Conservation (phyloP, 164 flowering plant species). For the Nymphaea colorata region DNA sequence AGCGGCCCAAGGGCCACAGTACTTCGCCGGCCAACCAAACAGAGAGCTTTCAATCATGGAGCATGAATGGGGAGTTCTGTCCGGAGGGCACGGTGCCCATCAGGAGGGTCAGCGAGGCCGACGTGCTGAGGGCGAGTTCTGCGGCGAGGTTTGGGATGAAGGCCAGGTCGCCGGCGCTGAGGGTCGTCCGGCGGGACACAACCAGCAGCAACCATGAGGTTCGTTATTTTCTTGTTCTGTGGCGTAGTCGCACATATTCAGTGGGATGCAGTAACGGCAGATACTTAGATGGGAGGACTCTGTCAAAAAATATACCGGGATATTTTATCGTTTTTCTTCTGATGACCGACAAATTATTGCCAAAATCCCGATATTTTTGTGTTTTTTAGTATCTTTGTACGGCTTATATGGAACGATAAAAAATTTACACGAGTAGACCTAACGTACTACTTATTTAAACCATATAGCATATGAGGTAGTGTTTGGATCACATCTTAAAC, state of each 20-base stretch:
- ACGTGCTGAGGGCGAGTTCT: conserved; percentile 60
- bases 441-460: too few species aligned
- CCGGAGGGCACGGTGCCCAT: conserved; percentile 89
- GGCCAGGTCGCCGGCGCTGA: conserved; percentile 13
- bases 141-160: conserved; percentile 58
- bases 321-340: too few species aligned
- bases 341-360: too few species aligned
- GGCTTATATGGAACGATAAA: too few species aligned
- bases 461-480: too few species aligned
- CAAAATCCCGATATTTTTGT: too few species aligned
- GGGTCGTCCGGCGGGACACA: conserved; percentile 51
- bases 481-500: too few species aligned
- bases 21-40: neutral
- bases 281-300: too few species aligned
- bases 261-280: neutral
- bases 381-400: too few species aligned
- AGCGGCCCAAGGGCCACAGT: conserved; percentile 51
- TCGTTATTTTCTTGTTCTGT: neutral
- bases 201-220: conserved; percentile 89
- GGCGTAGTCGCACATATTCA: neutral
- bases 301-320: too few species aligned
- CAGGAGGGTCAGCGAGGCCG: conserved; percentile 77
- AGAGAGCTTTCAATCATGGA: conserved; percentile 55
- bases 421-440: too few species aligned
- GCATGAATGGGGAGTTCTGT: conserved; percentile 52